Percentiles rank a stretch among this genome's conserved stretches.
Evolutionary conservation across 768 basidiomycete species (phyloP).

Genomic region (Leccinum variicolor): DNA sequence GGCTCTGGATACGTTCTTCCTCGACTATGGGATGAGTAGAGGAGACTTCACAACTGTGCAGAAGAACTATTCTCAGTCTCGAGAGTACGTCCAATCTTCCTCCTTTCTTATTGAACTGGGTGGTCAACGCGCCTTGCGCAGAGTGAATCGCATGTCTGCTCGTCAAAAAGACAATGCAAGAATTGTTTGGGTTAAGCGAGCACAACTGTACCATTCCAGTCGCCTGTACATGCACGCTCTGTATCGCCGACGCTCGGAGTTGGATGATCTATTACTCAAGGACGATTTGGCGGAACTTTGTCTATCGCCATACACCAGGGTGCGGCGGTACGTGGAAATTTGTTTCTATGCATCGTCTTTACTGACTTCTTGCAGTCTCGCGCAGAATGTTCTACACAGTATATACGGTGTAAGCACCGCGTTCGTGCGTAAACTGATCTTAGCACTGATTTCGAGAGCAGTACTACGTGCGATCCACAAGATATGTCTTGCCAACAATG

Average conservation of each 20-base stretch:
- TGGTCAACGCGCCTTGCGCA: conserved; percentile 21
- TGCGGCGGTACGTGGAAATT: conserved; percentile 54
- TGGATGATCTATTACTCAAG: conserved; percentile 67
- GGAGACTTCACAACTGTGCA: conserved; percentile 59
- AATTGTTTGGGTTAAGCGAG: conserved; percentile 70
- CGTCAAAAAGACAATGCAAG: conserved; percentile 77
- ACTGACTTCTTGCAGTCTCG: conserved; percentile 45
- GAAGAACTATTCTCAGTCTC: conserved; percentile 37
- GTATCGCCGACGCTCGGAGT: conserved; percentile 66
- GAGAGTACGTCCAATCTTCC: conserved; percentile 20
- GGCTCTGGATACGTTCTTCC: conserved; percentile 71
- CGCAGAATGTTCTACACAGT: conserved; percentile 62
- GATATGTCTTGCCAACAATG: conserved; percentile 56
- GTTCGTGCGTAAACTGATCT: conserved; percentile 7
- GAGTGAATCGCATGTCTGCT: conserved; percentile 62
- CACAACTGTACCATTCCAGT: conserved; percentile 73
- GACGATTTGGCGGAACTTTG: conserved; percentile 69
- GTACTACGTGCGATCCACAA: conserved; percentile 72
- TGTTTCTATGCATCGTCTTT: background rate
- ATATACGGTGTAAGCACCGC: conserved; percentile 53
- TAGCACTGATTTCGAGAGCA: conserved; percentile 27
- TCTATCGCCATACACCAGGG: conserved; percentile 74
- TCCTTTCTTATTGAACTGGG: background rate
- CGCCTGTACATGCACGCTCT: conserved; percentile 75
- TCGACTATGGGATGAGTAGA: conserved; percentile 65